These are phyloP conservation scores for Scedosporium dehoogii DNA, from an alignment of 2,329 filamentous ascomycete species.

Conservation along the genomic window DNA sequence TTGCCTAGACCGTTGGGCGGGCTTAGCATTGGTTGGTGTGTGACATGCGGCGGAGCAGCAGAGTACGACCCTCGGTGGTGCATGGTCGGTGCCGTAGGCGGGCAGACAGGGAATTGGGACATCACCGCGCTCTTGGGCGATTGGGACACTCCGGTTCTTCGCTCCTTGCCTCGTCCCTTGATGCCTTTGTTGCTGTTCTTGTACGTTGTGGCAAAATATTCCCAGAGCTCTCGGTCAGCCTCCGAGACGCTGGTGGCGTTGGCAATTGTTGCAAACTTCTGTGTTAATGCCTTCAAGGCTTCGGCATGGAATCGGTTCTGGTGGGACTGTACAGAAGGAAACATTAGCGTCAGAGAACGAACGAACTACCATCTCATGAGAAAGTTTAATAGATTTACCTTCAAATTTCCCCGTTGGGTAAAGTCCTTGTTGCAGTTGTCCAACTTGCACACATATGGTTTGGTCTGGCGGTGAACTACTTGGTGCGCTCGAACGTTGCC, in stretches of 20 bases:
- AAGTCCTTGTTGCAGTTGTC: slow-evolving; percentile 82
- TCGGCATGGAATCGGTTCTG: slow-evolving; percentile 86
- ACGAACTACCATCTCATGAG: neutral
- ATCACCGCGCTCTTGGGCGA: slow-evolving; percentile 7
- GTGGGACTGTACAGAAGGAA: slow-evolving; percentile 50
- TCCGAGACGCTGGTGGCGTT: slow-evolving; percentile 55
- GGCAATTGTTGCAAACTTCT: slow-evolving; percentile 56
- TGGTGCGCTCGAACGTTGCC: slow-evolving; percentile 79
- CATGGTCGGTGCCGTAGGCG: neutral
- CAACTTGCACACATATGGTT: slow-evolving; percentile 71
- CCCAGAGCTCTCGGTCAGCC: slow-evolving; percentile 65
- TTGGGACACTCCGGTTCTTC: slow-evolving; percentile 42
- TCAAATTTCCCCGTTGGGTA: slow-evolving; percentile 84
- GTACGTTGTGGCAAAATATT: slow-evolving; percentile 81
- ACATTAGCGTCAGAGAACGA: neutral
- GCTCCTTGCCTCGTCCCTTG: slow-evolving; percentile 83
- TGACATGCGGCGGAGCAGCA: neutral
- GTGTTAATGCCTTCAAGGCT: slow-evolving; percentile 60
- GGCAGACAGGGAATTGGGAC: slow-evolving; percentile 5
- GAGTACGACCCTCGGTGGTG: neutral
- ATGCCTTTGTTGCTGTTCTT: slow-evolving; percentile 98
- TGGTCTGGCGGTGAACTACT: slow-evolving; percentile 67
- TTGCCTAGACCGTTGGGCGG: neutral
- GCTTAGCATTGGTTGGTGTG: neutral
- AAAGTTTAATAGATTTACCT: slow-evolving; percentile 40